A percentile compares a stretch with the other conserved stretches of the same genome.
These are phyloP conservation scores for Phaeomoniella chlamydospora DNA, from an alignment of 2,329 filamentous ascomycete genomes.

Conservation along the genomic window DNA sequence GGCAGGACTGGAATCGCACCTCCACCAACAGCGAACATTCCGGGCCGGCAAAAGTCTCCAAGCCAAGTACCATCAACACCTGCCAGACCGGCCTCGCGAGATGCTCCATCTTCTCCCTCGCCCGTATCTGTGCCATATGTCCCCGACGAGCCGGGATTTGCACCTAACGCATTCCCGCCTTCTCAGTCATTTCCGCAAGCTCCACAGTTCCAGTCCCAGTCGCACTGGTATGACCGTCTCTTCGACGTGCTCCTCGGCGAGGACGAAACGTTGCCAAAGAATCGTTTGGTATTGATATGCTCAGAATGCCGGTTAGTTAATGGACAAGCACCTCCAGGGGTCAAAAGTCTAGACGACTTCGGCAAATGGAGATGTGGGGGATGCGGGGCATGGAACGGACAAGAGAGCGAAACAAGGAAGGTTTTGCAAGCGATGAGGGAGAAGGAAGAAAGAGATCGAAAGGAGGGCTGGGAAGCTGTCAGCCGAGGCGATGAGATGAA, in stretches of 20 bases:
- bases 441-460: constrained; percentile 4
- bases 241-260: constrained; percentile 86
- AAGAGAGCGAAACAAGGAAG: constrained; percentile 56
- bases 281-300: constrained; percentile 81
- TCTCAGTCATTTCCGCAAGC: constrained; percentile 5
- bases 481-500: constrained; percentile 1
- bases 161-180: constrained; percentile 29
- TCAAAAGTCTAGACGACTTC: constrained; percentile 60
- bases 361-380: constrained; percentile 79
- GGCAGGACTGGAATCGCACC: constrained; percentile 41
- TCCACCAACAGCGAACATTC: constrained; percentile 53
- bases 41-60: constrained; percentile 17
- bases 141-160: constrained; percentile 27
- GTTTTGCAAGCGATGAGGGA: constrained; percentile 51
- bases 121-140: constrained; percentile 4
- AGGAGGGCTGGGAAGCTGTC: constrained; percentile 6
- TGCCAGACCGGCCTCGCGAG: constrained; percentile 3
- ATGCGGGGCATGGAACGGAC: constrained; percentile 70
- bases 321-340: constrained; percentile 84
- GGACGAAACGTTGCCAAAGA: constrained; percentile 84
- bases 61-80: constrained; percentile 6
- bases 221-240: constrained; percentile 87
- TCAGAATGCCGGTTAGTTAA: constrained; percentile 73
- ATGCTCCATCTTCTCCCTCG: neutral
- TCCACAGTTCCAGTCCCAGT: constrained; percentile 16